Percentiles rank a stretch among this genome's conserved stretches.
phyloP scores from a whole-genome alignment of 2,329 filamentous ascomycete genomes.

The Ciborinia camelliae region DNA sequence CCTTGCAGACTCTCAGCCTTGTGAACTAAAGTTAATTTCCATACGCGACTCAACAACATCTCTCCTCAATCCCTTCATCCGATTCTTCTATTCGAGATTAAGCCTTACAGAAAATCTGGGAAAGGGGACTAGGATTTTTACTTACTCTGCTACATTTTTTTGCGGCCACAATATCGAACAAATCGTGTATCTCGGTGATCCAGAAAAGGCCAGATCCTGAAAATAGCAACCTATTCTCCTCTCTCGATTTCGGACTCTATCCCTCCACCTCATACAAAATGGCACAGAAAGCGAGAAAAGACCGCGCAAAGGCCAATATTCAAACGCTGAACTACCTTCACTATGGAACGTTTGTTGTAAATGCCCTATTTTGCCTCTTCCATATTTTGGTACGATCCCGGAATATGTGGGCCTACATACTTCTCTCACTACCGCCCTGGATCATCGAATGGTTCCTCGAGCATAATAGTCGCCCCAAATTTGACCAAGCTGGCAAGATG shows the following conservation, averaged over 20 bases:
- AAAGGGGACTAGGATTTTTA: background rate
- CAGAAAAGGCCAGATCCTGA: slow-evolving; percentile 10
- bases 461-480: slow-evolving; percentile 73
- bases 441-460: slow-evolving; percentile 85
- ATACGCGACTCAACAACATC: background rate
- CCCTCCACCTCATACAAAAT: slow-evolving; percentile 22
- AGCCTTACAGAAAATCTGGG: background rate
- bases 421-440: slow-evolving; percentile 72
- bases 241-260: background rate
- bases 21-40: slow-evolving; percentile 5
- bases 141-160: background rate
- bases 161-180: background rate
- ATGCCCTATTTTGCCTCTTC: slow-evolving; percentile 70
- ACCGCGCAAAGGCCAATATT: slow-evolving; percentile 74
- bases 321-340: slow-evolving; percentile 78
- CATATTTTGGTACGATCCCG: slow-evolving; percentile 61
- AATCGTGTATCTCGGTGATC: background rate
- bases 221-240: slow-evolving; percentile 18
- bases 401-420: slow-evolving; percentile 63
- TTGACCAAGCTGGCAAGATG: slow-evolving; percentile 52
- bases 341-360: slow-evolving; percentile 67
- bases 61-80: background rate
- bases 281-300: slow-evolving; percentile 40
- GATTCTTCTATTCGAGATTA: background rate
- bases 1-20: slow-evolving; percentile 16